phyloP scores from a whole-genome alignment of 495 filamentous ascomycete genomes.

The Penicillium arizonense region DNA sequence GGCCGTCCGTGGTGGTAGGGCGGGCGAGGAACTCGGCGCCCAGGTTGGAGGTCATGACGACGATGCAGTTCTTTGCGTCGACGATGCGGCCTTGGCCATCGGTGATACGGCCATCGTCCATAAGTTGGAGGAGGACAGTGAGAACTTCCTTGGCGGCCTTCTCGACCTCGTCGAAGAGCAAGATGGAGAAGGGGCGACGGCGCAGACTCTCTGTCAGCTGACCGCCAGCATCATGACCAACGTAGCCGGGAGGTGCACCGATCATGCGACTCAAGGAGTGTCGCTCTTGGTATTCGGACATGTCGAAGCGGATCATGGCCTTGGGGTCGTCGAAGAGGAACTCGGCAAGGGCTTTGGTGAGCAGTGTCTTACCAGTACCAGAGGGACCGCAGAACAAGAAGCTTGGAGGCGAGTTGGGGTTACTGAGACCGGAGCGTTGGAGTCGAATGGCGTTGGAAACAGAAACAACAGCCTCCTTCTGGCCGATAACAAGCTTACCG shows the following conservation, averaged over 20 bases:
- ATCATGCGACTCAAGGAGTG: conserved; percentile 97
- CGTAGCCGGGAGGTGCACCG: conserved; percentile 93
- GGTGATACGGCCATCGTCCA: conserved; percentile 98
- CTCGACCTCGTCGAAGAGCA: conserved; percentile 97
- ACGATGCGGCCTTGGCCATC: conserved; percentile 94
- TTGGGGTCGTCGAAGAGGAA: conserved; percentile 98
- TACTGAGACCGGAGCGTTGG: conserved; percentile 87
- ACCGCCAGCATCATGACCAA: conserved; percentile 93
- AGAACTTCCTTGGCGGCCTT: conserved; percentile 98
- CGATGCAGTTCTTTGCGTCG: conserved; percentile 96
- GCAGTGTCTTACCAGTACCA: conserved; percentile 94
- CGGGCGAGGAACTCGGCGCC: conserved; percentile 92
- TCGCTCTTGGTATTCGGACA: conserved; percentile 99
- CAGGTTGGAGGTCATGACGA: conserved; percentile 98
- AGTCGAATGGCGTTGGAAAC: conserved; percentile 95
- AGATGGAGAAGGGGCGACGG: conserved; percentile 92
- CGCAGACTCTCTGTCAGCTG: conserved; percentile 93
- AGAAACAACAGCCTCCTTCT: conserved; percentile 89
- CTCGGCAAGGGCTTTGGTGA: conserved; percentile 94
- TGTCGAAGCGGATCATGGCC: conserved; percentile 98
- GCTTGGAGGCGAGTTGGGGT: conserved; percentile 93
- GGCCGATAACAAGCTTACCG: conserved; percentile 81
- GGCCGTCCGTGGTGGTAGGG: conserved; percentile 70
- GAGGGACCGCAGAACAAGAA: conserved; percentile 99
- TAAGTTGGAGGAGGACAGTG: conserved; percentile 94